These are phyloP conservation scores for Magnolia changhungtana DNA, from an alignment of 164 flowering plant genomes.

Conservation along the genomic window DNA sequence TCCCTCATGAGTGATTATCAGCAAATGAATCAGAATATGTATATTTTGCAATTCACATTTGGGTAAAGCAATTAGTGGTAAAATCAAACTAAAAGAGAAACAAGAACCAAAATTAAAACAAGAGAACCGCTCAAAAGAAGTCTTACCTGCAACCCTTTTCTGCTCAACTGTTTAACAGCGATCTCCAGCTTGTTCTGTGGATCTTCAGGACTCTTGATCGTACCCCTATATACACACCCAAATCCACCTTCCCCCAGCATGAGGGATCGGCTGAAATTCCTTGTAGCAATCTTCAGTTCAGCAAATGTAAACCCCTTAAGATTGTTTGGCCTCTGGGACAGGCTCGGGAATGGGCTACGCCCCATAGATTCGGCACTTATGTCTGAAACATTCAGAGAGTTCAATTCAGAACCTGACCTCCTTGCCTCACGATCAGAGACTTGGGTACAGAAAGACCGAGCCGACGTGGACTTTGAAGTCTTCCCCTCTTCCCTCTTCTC, in stretches of 20 bases:
- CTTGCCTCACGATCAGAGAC: slow-evolving; percentile 37
- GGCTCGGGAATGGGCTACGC: slow-evolving; percentile 33
- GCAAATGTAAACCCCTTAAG: slow-evolving; percentile 63
- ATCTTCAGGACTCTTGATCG: slow-evolving; percentile 54
- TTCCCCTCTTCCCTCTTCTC: slow-evolving; percentile 48
- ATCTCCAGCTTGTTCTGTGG: slow-evolving; percentile 50
- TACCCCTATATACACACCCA: slow-evolving; percentile 80
- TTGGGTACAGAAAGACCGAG: slow-evolving; percentile 31
- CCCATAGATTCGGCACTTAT: slow-evolving; percentile 56
- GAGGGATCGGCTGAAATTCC: slow-evolving; percentile 60
- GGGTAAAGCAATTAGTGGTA: not conserved
- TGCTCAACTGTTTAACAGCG: slow-evolving; percentile 83
- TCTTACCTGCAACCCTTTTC: slow-evolving; percentile 81
- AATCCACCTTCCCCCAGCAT: slow-evolving; percentile 97
- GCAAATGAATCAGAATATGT: no score
- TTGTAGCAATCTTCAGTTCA: slow-evolving; percentile 73
- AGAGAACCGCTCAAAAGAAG: slow-evolving; percentile 9
- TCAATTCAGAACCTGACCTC: slow-evolving; percentile 56
- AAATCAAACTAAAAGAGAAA: not conserved
- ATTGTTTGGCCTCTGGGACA: slow-evolving; percentile 62
- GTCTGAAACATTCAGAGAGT: slow-evolving; percentile 59
- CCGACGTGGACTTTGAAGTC: slow-evolving; percentile 32
- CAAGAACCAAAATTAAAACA: not conserved
- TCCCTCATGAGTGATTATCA: no score
- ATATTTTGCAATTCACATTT: no score